Conservation (phyloP, 2,329 filamentous ascomycete genomes). For the Fusarium sp. region DNA sequence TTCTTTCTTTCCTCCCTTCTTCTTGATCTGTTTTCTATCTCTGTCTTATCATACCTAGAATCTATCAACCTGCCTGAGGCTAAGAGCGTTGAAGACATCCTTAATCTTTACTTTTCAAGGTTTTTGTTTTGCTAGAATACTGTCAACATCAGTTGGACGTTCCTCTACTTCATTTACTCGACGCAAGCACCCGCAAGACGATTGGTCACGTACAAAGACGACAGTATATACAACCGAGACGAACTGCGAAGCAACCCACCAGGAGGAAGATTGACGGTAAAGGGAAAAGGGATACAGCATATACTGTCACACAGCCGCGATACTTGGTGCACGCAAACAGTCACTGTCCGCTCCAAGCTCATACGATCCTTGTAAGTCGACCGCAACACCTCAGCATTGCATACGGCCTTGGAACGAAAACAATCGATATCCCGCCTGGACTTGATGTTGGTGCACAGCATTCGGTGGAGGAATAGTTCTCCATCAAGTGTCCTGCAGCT, state of each 20-base stretch:
- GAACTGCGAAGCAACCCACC: conserved; percentile 33
- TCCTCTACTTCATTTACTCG: conserved; percentile 12
- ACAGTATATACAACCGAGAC: conserved; percentile 27
- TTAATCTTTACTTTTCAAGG: conserved; percentile 18
- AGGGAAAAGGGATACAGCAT: conserved; percentile 14
- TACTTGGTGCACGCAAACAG: conserved; percentile 33
- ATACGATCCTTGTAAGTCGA: conserved; percentile 45
- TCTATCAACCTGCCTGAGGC: background rate
- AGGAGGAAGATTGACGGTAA: background rate
- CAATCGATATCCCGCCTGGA: background rate
- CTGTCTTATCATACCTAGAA: conserved; percentile 15
- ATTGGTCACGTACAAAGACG: conserved; percentile 11
- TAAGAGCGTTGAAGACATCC: background rate
- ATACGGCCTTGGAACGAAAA: conserved; percentile 5
- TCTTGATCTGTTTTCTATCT: conserved; percentile 33
- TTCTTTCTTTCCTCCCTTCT: conserved; percentile 39
- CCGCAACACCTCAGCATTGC: conserved; percentile 23
- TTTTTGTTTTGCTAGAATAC: conserved; percentile 16
- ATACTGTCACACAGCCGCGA: conserved; percentile 26
- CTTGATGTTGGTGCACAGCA: conserved; percentile 26
- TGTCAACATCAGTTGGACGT: conserved; percentile 1
- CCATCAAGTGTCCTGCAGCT: conserved; percentile 45
- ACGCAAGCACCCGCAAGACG: conserved; percentile 23
- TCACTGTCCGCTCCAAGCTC: conserved; percentile 14
- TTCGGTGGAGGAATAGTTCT: conserved; percentile 33